phyloP scores from a whole-genome alignment of 305 asterid genomes.

The Ilex paraguariensis region DNA sequence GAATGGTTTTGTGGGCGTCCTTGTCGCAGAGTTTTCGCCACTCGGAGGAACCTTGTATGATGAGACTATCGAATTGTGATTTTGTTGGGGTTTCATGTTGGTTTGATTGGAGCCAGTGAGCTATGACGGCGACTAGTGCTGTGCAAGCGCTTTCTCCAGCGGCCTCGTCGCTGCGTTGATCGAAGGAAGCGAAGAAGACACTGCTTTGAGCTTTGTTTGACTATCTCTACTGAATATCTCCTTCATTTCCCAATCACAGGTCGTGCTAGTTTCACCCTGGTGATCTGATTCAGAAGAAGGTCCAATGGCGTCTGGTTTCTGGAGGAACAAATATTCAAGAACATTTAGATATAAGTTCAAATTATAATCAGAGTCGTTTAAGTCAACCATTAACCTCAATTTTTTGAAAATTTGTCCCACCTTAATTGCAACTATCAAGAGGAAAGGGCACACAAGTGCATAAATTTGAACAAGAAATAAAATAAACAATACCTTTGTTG shows the following conservation, averaged over 20 bases:
- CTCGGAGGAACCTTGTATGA: slow-evolving; percentile 56
- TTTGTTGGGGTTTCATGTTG: slow-evolving; percentile 34
- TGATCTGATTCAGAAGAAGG: slow-evolving; percentile 18
- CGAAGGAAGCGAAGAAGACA: slow-evolving; percentile 65
- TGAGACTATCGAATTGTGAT: slow-evolving; percentile 46
- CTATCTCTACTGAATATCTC: slow-evolving; percentile 66
- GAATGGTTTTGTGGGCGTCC: slow-evolving; percentile 26
- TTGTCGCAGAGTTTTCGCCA: slow-evolving; percentile 61
- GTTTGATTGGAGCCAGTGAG: slow-evolving; percentile 67
- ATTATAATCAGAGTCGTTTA: no score
- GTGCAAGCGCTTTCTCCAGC: slow-evolving; percentile 79
- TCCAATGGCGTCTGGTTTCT: slow-evolving; percentile 26
- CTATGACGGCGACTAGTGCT: slow-evolving; percentile 49
- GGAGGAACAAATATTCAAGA: slow-evolving; percentile 3
- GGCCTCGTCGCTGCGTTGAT: slow-evolving; percentile 65
- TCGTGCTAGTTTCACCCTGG: slow-evolving; percentile 16
- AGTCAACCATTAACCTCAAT: no score
- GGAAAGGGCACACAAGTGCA: no score
- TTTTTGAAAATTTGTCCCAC: no score
- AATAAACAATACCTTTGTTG: no score
- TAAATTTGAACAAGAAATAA: no score
- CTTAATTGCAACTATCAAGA: no score
- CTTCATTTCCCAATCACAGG: slow-evolving; percentile 47
- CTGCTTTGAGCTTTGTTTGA: slow-evolving; percentile 42
- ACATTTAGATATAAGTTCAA: background rate